These are phyloP conservation scores for Brassica incana DNA, from an alignment of 345 rosid genomes.

Conservation along the genomic window DNA sequence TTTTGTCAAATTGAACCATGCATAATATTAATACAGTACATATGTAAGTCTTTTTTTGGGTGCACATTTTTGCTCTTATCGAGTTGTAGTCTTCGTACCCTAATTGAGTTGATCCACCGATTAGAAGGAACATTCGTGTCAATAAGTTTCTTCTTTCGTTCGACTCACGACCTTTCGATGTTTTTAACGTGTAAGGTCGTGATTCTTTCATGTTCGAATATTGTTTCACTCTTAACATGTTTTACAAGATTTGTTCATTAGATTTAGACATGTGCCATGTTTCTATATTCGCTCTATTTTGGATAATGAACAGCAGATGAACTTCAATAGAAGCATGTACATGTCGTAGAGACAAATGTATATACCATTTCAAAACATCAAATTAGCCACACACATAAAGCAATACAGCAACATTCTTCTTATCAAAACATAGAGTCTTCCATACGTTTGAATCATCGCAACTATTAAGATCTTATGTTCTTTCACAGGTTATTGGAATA, in stretches of 20 bases:
- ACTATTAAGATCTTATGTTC: neutral
- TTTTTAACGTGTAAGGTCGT: neutral
- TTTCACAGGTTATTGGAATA: neutral
- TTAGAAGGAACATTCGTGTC: slow-evolving; percentile 11
- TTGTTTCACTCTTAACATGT: neutral
- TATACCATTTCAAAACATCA: neutral
- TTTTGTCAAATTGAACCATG: neutral
- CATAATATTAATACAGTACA: neutral
- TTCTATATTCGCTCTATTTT: neutral
- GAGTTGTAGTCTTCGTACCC: slow-evolving; percentile 6
- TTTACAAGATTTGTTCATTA: neutral
- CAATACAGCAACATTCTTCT: neutral
- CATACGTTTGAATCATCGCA: neutral
- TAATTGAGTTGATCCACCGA: slow-evolving; percentile 10
- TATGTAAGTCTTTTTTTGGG: neutral
- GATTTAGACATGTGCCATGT: neutral
- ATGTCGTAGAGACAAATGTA: neutral
- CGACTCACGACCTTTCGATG: neutral
- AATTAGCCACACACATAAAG: neutral
- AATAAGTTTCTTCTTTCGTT: slow-evolving; percentile 7
- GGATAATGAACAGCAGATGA: neutral
- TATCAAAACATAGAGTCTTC: neutral
- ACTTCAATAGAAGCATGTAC: neutral
- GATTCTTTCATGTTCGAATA: slow-evolving; percentile 9
- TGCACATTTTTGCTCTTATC: slow-evolving; percentile 8